Percentiles rank a stretch among this genome's conserved stretches.
These are phyloP conservation scores for Raffaelea albimanens DNA, from an alignment of 2,329 filamentous ascomycete species.

Conservation along the genomic window DNA sequence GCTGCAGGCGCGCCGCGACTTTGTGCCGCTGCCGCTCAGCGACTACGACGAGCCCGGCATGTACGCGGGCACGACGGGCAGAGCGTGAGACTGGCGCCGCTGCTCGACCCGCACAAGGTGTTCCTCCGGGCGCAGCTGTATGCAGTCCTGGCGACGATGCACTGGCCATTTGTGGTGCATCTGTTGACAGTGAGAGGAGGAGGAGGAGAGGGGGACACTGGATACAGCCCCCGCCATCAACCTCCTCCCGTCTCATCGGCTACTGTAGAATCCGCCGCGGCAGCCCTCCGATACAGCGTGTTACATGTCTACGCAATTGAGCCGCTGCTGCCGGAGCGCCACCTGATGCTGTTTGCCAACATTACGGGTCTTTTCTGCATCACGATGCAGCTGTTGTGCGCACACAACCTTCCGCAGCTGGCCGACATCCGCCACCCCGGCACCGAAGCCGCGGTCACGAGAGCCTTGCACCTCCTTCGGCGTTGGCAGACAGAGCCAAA, in stretches of 20 bases:
- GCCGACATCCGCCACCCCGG: conserved; percentile 3
- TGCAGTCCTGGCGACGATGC: conserved; percentile 12
- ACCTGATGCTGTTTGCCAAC: conserved; percentile 13
- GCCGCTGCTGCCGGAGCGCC: conserved; percentile 10
- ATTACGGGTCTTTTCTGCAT: conserved; percentile 10
- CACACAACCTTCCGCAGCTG: conserved; percentile 6
- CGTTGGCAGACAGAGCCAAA: not conserved
- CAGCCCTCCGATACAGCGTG: conserved; percentile 5
- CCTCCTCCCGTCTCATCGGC: not conserved
- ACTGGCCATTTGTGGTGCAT: conserved; percentile 14
- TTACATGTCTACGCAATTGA: conserved; percentile 11
- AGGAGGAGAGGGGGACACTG: not conserved
- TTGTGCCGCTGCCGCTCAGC: conserved; percentile 11
- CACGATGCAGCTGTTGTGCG: conserved; percentile 12
- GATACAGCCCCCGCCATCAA: not conserved
- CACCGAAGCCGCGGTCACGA: not conserved
- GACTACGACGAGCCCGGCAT: conserved; percentile 14
- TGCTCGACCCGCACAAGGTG: conserved; percentile 10
- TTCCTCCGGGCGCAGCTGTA: conserved; percentile 14
- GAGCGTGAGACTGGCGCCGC: not conserved
- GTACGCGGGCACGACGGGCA: too few relatives aligned
- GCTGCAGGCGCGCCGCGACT: conserved; percentile 10
- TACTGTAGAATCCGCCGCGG: not conserved
- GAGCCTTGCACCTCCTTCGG: not conserved
- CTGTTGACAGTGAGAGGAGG: not conserved